phyloP scores from a whole-genome alignment of 1,284 basidiomycete species.

The Moesziomyces parantarcticus region DNA sequence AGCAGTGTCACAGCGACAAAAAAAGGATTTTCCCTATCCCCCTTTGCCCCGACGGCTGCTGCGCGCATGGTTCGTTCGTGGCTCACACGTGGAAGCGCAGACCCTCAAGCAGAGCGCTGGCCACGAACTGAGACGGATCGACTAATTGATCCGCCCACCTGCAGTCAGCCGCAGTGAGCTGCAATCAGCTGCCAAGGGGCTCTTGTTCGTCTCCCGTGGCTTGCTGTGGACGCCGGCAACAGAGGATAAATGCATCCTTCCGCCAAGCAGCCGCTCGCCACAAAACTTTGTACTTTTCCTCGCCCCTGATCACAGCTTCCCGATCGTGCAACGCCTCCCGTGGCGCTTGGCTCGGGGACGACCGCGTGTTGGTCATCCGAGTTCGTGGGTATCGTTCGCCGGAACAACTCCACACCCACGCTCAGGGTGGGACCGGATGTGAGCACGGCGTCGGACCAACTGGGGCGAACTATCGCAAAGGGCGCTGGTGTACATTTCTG shows the following conservation, averaged over 20 bases:
- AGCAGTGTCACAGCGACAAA: background rate
- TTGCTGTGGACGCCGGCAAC: constrained; percentile 2
- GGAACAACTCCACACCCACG: background rate
- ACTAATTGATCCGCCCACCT: background rate
- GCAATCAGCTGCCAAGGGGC: background rate
- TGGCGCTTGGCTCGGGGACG: too few species aligned
- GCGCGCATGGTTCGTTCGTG: background rate
- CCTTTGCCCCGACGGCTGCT: background rate
- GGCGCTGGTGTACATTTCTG: background rate
- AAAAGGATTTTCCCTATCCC: background rate
- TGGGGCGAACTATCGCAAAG: background rate
- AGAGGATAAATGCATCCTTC: constrained; percentile 9
- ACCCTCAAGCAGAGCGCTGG: too few species aligned
- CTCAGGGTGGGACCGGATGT: too few species aligned
- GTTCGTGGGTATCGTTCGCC: too few species aligned
- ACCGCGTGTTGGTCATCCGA: too few species aligned
- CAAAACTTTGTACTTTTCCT: too few species aligned
- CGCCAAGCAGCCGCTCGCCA: background rate
- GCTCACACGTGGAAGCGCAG: background rate
- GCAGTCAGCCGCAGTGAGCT: too few species aligned
- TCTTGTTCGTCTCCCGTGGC: background rate
- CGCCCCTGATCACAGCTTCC: background rate
- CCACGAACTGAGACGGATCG: background rate
- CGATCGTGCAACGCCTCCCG: background rate
- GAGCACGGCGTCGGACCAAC: too few species aligned